Conservation (phyloP, 2,329 filamentous ascomycete species). For the Cladosporium halotolerans region DNA sequence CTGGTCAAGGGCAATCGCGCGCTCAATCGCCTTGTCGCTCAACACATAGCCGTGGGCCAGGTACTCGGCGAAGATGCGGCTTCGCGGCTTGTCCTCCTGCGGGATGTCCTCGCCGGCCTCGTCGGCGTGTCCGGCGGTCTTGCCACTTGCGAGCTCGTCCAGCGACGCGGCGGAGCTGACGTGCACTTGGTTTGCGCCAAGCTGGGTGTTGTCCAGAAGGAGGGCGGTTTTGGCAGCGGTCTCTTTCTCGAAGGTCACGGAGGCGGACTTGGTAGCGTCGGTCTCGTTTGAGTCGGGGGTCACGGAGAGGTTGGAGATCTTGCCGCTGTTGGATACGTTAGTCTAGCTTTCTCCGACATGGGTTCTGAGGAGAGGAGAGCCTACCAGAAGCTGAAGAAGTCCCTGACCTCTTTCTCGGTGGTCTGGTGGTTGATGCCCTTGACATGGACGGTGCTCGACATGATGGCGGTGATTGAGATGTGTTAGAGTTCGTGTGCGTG, state of each 20-base stretch:
- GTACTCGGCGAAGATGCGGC: conserved; percentile 91
- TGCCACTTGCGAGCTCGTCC: conserved; percentile 56
- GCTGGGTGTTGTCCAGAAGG: conserved; percentile 92
- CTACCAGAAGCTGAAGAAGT: conserved; percentile 96
- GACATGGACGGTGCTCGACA: conserved; percentile 70
- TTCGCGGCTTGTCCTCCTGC: conserved; percentile 94
- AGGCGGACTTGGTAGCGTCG: conserved; percentile 70
- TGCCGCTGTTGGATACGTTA: conserved; percentile 56
- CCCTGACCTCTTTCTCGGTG: conserved; percentile 81
- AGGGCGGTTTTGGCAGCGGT: conserved; percentile 95
- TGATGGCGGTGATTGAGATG: conserved; percentile 24
- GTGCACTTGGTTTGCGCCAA: conserved; percentile 68
- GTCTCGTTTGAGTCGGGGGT: conserved; percentile 49
- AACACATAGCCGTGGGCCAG: conserved; percentile 90
- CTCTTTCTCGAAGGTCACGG: conserved; percentile 95
- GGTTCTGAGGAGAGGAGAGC: conserved; percentile 21
- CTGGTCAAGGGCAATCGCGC: conserved; percentile 79
- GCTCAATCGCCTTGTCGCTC: conserved; percentile 69
- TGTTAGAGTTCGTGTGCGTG: no score
- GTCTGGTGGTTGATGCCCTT: conserved; percentile 80
- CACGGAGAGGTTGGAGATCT: conserved; percentile 78
- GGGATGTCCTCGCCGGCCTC: conserved; percentile 65
- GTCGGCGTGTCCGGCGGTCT: conserved; percentile 50
- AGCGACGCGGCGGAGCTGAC: conserved; percentile 67
- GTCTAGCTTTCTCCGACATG: not conserved